Evolutionary conservation across 805 yeast species (phyloP).

Genomic region (Ogataea henricii): DNA sequence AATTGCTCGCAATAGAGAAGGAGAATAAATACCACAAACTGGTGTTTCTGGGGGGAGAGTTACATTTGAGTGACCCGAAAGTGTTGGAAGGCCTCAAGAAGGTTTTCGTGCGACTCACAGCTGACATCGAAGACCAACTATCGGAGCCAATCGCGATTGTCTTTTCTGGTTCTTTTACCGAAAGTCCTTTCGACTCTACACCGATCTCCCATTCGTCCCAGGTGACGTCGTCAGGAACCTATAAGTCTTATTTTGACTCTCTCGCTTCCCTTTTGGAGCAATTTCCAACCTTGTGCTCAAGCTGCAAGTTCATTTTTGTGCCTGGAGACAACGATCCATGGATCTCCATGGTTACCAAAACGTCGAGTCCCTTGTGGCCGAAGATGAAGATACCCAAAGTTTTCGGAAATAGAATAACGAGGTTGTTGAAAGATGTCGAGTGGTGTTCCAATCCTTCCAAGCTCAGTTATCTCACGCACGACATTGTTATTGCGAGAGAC

Average conservation of each 20-base stretch:
- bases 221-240: slow-evolving; percentile 52
- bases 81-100: slow-evolving; percentile 66
- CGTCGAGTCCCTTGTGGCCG: slow-evolving; percentile 68
- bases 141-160: slow-evolving; percentile 66
- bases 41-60: slow-evolving; percentile 73
- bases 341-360: slow-evolving; percentile 70
- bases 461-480: slow-evolving; percentile 79
- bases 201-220: slow-evolving; percentile 49
- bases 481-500: slow-evolving; percentile 73
- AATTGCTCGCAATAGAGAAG: slow-evolving; percentile 58
- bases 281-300: slow-evolving; percentile 53
- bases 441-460: slow-evolving; percentile 81
- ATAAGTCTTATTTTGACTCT: slow-evolving; percentile 70
- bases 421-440: slow-evolving; percentile 51
- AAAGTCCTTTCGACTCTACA: slow-evolving; percentile 62
- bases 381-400: slow-evolving; percentile 68
- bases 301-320: slow-evolving; percentile 65
- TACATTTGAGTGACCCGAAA: slow-evolving; percentile 61
- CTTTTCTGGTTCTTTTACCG: slow-evolving; percentile 78
- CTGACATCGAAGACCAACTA: slow-evolving; percentile 40
- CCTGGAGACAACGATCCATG: slow-evolving; percentile 97
- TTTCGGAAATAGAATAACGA: slow-evolving; percentile 67
- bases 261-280: slow-evolving; percentile 65
- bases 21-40: slow-evolving; percentile 58
- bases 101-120: slow-evolving; percentile 56